Evolutionary conservation across 306 rosid genomes (phyloP).

Genomic region (Elaeagnus macrophylla): DNA sequence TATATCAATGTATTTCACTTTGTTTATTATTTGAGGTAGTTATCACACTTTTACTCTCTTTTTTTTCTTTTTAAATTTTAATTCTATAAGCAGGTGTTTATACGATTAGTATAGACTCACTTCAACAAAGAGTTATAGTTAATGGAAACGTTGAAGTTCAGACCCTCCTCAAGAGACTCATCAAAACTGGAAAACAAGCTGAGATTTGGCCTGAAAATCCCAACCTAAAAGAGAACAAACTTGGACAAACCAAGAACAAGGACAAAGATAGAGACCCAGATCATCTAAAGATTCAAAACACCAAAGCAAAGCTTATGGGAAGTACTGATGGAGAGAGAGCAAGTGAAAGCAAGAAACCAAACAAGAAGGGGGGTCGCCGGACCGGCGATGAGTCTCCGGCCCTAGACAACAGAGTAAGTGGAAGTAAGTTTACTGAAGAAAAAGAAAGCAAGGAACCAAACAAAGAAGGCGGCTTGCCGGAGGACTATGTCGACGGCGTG

Average conservation of each 20-base stretch:
- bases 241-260: slow-evolving; percentile 28
- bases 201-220: slow-evolving; percentile 62
- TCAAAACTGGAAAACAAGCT: slow-evolving; percentile 59
- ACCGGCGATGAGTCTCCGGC: too few species aligned
- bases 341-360: too few species aligned
- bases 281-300: background rate
- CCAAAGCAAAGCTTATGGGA: background rate
- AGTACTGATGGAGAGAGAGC: slow-evolving; percentile 6
- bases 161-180: slow-evolving; percentile 50
- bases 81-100: slow-evolving; percentile 87
- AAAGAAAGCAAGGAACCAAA: too few species aligned
- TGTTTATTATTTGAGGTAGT: too few species aligned
- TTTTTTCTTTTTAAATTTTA: too few species aligned
- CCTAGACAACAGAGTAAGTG: too few species aligned
- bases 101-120: slow-evolving; percentile 50
- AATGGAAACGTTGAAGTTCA: slow-evolving; percentile 55
- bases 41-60: too few species aligned
- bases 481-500: slow-evolving; percentile 12
- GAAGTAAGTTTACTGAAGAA: too few species aligned
- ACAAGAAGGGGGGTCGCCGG: too few species aligned
- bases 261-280: slow-evolving; percentile 26
- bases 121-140: slow-evolving; percentile 64
- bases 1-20: too few species aligned
- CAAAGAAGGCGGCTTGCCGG: slow-evolving; percentile 18
- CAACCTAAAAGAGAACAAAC: slow-evolving; percentile 28